Base-by-base conservation (phyloP, 768 basidiomycete species). In the Leccinum aurantiacum region DNA sequence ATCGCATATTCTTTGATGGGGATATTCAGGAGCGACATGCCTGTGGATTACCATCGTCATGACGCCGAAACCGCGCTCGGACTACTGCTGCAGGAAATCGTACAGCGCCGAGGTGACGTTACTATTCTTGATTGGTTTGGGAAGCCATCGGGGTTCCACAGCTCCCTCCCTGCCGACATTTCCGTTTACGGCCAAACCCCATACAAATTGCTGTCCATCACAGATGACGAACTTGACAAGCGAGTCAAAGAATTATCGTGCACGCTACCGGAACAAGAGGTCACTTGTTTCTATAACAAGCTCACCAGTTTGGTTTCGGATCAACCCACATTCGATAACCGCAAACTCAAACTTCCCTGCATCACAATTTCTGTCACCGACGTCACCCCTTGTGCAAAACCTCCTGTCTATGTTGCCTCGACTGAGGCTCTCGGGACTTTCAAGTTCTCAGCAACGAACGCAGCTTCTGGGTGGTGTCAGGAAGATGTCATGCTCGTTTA, bases 1-100 rank as follows among this genome's bases (percentile, higher is more conserved):
- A 38, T 64, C 24, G 62, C 62, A 10, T 65, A 65, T 22, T 47
- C 64, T 2, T 52, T 65, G 47, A 58, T 65, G 1, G 64, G 64
- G 17, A 60, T 65, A 47, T 60, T 65, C 57, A 56, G 25, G 24
- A 65, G 64, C 3, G 64, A 65, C 19, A 38, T 64, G 6, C 22
- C 25, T 13, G 53, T 57, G 27, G 54, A 63, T 19, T 47, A 56
- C 7, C 6, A 8, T 22, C 37, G 61, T 4, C 37, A 37, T 15
- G 63, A 62, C 27, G 37, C 19, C 7, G 57, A 59, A 0, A n/a
- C 44, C 5, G 64, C 64, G 2, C 64, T 65, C 17, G 64, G 64
- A 3, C 62, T 38, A 1, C 59, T 65, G 17, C 31, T 65, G 17
- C 58, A 65, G 19, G 65, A 67, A 31, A 51, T 51, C 2, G 25